A percentile compares a stretch with the other conserved stretches of the same genome.
Conservation (phyloP, 1,284 basidiomycete genomes). For the Blastosporella zonata region DNA sequence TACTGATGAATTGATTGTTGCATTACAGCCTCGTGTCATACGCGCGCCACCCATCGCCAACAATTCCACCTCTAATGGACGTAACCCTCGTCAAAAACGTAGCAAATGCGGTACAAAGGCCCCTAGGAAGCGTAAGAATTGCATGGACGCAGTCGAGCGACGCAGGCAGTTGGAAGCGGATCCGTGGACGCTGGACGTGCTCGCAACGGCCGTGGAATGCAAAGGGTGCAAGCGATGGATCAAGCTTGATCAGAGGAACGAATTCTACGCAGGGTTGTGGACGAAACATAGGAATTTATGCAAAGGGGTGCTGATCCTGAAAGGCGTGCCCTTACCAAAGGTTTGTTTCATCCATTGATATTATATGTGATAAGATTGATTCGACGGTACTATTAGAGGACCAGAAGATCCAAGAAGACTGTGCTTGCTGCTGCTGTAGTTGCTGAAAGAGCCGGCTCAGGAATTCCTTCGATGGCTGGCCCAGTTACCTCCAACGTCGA, state of each 20-base stretch:
- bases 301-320: neutral
- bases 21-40: neutral
- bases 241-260: constrained; percentile 9
- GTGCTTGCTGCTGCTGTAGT: too few species aligned
- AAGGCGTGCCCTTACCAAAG: neutral
- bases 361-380: too few species aligned
- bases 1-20: too few species aligned
- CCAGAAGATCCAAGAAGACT: too few species aligned
- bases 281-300: neutral
- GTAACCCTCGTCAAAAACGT: too few species aligned
- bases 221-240: constrained; percentile 6
- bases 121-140: constrained; percentile 2
- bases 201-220: constrained; percentile 5
- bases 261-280: neutral
- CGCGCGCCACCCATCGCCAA: neutral
- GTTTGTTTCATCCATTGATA: neutral
- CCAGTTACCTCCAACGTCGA: too few species aligned
- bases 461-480: too few species aligned
- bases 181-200: constrained; percentile 4
- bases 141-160: constrained; percentile 10
- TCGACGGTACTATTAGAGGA: too few species aligned
- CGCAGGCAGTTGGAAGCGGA: constrained; percentile 2
- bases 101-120: too few species aligned
- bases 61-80: too few species aligned
- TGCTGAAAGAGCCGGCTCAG: too few species aligned